Percentiles rank a stretch among this genome's conserved stretches.
Evolutionary conservation across 179 eudicot species (phyloP).

Genomic region (Actinidia chinensis): DNA sequence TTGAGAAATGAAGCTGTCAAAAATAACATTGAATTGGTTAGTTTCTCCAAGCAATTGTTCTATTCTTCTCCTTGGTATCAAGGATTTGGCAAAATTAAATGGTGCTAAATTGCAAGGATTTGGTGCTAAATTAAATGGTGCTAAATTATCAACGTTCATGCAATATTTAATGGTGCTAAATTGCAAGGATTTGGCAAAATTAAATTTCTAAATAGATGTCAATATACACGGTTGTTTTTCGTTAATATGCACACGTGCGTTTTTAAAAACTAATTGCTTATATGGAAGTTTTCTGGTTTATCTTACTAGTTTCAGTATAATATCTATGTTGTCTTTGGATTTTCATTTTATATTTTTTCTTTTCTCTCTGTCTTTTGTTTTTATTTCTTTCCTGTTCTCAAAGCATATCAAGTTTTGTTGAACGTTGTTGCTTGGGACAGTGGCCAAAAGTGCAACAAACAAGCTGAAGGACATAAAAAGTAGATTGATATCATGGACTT

Average conservation of each 20-base stretch:
- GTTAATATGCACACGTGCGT: background rate
- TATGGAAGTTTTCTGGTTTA: background rate
- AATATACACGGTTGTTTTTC: background rate
- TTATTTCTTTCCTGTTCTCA: background rate
- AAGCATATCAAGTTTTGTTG: background rate
- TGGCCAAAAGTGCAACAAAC: background rate
- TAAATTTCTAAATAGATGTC: too few relatives aligned
- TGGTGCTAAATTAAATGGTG: too few relatives aligned
- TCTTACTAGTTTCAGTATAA: background rate
- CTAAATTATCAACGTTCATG: too few relatives aligned
- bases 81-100: background rate
- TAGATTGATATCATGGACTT: background rate
- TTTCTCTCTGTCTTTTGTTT: background rate
- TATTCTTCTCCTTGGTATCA: constrained; percentile 10
- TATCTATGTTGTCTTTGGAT: background rate
- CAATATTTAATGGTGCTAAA: too few relatives aligned
- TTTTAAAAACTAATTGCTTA: background rate
- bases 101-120: constrained; percentile 1
- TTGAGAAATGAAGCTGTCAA: constrained; percentile 75
- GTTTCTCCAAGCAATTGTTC: constrained; percentile 18
- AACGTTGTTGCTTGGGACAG: background rate
- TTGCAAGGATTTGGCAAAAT: too few relatives aligned
- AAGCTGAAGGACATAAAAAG: background rate
- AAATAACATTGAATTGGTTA: constrained; percentile 79
- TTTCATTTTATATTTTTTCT: too few relatives aligned